Base-by-base conservation (phyloP, 495 filamentous ascomycete genomes). In the Hyaloscypha hepaticicola region DNA sequence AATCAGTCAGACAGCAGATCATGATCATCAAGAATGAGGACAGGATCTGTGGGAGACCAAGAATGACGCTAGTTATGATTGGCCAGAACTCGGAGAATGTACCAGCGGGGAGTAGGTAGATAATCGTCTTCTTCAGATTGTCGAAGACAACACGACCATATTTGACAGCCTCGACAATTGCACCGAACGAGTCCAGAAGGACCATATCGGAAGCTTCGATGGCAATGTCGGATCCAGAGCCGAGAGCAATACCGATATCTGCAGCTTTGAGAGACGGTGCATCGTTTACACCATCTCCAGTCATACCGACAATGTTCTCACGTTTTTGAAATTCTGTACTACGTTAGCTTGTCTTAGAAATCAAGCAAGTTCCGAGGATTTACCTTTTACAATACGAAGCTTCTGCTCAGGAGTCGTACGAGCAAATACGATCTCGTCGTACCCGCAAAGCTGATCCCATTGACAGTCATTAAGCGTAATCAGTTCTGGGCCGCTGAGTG, bases 361-460 rank as follows among this genome's bases (percentile, higher is more conserved):
- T 22, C 33, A 45, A 11, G 4, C 16, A 14, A 25, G 7, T 11
- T 26, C 3, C 19, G 12, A 33, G 21, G 7, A 27, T 6, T 29
- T 31, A 53, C 59, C 60, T 38, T 59, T 80, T 9, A 92, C 87
- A 63, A 91, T 90, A 21, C 86, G 82, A 1, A 90, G 78, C 68
- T 91, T 92, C 61, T 91, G 88, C 65, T 92, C 89, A 0, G 88
- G 87, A 1, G 86, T 90, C 2, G 88, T 90, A 0, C 87, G 79
- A 24, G 87, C 82, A 68, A 90, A 90, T 26, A 89, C 84, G 55
- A 87, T 83, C 57, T 87, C 86, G 9, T 82, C 72, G 58, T 88
- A 88, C 9, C 74, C 66, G 38, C 79, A 83, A 12, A 88, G 68
- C 12, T 73, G 71, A 38, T 83, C 76, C 86, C 85, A 89, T 48